These are phyloP conservation scores for Leccinellum rugosiceps DNA, from an alignment of 768 basidiomycete genomes.

Conservation along the genomic window DNA sequence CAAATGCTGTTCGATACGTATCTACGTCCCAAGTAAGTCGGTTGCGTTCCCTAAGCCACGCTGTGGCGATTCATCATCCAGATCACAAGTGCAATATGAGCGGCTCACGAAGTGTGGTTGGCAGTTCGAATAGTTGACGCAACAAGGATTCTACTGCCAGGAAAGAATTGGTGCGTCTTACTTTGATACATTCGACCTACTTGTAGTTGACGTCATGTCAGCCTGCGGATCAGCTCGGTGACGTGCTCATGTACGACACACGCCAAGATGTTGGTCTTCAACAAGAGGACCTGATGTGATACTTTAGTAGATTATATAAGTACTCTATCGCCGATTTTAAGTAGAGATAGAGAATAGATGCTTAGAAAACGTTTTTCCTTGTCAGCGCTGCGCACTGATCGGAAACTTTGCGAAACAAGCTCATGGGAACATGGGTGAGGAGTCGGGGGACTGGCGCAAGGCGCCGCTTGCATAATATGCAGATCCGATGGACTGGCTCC, in stretches of 20 bases:
- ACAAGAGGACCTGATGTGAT: conserved; percentile 86
- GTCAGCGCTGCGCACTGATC: too few species aligned
- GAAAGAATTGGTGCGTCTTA: conserved; percentile 70
- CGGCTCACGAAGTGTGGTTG: conserved; percentile 75
- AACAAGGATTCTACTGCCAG: conserved; percentile 84
- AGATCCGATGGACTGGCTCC: too few species aligned
- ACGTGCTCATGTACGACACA: conserved; percentile 77
- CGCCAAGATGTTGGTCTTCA: conserved; percentile 61
- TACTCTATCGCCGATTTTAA: too few species aligned
- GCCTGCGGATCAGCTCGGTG: conserved; percentile 85
- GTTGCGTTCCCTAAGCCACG: conserved; percentile 50
- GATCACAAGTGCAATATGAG: conserved; percentile 82
- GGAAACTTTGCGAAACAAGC: too few species aligned
- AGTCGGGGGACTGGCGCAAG: too few species aligned
- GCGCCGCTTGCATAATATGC: too few species aligned
- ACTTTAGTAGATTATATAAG: too few species aligned
- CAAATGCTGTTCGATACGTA: conserved; percentile 80
- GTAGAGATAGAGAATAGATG: too few species aligned
- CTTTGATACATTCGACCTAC: background rate
- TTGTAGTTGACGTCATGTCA: conserved; percentile 25
- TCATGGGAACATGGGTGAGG: too few species aligned
- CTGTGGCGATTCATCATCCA: conserved; percentile 95
- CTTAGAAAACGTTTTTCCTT: too few species aligned
- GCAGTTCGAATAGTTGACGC: conserved; percentile 82
- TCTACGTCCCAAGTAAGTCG: conserved; percentile 57